Conservation (phyloP, 371 early-diverging fungal species). For the Rhizopus sp. region DNA sequence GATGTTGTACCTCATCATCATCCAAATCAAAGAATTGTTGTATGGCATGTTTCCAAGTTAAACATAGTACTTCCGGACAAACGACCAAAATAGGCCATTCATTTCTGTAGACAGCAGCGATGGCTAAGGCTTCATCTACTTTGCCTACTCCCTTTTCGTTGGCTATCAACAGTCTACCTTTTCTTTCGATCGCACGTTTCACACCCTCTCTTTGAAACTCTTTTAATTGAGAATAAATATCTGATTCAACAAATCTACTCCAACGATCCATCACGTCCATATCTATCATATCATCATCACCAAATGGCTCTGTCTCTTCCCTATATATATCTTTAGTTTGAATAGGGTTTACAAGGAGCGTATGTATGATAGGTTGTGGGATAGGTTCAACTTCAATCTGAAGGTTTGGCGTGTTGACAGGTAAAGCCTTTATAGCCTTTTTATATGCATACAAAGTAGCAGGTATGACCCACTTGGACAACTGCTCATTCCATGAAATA, state of each 20-base stretch:
- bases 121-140: conserved; percentile 86
- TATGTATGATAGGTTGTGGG: conserved; percentile 6
- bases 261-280: conserved; percentile 14
- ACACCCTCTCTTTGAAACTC: conserved; percentile 61
- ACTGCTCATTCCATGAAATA: conserved; percentile 12
- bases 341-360: not conserved
- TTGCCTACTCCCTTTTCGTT: conserved; percentile 99
- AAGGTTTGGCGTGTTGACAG: conserved; percentile 22
- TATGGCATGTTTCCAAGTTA: conserved; percentile 59
- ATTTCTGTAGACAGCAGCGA: conserved; percentile 50
- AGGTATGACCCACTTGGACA: conserved; percentile 27
- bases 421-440: conserved; percentile 19
- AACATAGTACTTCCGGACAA: conserved; percentile 56
- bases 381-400: conserved; percentile 23
- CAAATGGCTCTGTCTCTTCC: not conserved
- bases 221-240: conserved; percentile 31
- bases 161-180: conserved; percentile 77
- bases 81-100: conserved; percentile 66
- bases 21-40: conserved; percentile 44
- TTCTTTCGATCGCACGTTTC: conserved; percentile 33
- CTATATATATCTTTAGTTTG: not conserved
- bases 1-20: conserved; percentile 38
- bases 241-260: conserved; percentile 14
- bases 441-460: conserved; percentile 23
- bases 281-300: not conserved